phyloP scores from a whole-genome alignment of 257 asterid species.

The Solanum gandarillasii region DNA sequence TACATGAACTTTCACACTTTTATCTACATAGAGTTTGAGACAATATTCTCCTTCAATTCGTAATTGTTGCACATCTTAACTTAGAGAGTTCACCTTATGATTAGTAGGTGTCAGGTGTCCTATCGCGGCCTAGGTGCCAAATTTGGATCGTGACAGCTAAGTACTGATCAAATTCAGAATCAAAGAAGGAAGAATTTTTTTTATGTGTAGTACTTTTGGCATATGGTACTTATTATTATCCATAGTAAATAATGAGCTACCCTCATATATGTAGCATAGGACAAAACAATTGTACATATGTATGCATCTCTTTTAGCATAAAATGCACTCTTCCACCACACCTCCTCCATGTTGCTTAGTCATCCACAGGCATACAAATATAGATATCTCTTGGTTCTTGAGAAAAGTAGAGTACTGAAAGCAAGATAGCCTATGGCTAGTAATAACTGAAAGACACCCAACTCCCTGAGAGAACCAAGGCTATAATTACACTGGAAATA shows the following conservation, averaged over 20 bases:
- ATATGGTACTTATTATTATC: not conserved
- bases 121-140: too few species aligned
- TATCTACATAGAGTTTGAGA: too few species aligned
- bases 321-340: not conserved
- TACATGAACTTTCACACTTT: too few species aligned
- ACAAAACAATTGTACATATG: not conserved
- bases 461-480: not conserved
- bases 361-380: not conserved
- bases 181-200: too few species aligned
- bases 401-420: not conserved
- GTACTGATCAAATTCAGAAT: too few species aligned
- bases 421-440: not conserved
- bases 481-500: not conserved
- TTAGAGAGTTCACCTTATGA: too few species aligned
- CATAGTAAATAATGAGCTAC: too few species aligned
- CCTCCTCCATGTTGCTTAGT: not conserved
- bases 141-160: too few species aligned
- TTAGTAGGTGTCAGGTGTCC: too few species aligned
- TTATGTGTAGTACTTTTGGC: not conserved
- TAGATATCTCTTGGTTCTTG: not conserved
- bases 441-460: not conserved
- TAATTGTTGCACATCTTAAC: too few species aligned
- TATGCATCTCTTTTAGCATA: constrained; percentile 2
- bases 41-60: too few species aligned
- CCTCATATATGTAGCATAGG: not conserved